Percentiles rank a stretch among this genome's conserved stretches.
Conservation (phyloP, 2,329 filamentous ascomycete genomes). For the Chaetothyriales sp. region DNA sequence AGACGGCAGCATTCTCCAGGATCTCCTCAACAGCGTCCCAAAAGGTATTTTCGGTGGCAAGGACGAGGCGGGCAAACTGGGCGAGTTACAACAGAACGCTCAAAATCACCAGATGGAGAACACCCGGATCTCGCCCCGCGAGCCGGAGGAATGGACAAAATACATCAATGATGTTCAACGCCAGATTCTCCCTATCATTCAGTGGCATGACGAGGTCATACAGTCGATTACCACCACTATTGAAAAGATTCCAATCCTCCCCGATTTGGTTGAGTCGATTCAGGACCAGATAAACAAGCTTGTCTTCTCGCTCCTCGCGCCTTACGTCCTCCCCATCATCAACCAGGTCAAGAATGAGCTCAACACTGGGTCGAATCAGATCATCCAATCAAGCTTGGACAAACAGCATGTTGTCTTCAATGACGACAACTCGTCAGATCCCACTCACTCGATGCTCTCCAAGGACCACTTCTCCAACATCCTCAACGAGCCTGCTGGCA, state of each 20-base stretch:
- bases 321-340: slow-evolving; percentile 75
- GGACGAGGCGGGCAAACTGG: slow-evolving; percentile 60
- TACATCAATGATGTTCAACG: slow-evolving; percentile 60
- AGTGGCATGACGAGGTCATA: slow-evolving; percentile 84
- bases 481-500: slow-evolving; percentile 77
- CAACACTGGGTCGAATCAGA: slow-evolving; percentile 68
- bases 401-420: slow-evolving; percentile 81
- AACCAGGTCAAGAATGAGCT: slow-evolving; percentile 77
- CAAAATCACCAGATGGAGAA: slow-evolving; percentile 62
- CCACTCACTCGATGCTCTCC: slow-evolving; percentile 88
- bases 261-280: slow-evolving; percentile 71
- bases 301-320: slow-evolving; percentile 81
- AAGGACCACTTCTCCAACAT: slow-evolving; percentile 92
- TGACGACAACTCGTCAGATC: slow-evolving; percentile 62
- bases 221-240: slow-evolving; percentile 64
- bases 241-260: slow-evolving; percentile 72
- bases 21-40: slow-evolving; percentile 70
- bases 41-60: slow-evolving; percentile 64
- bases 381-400: slow-evolving; percentile 70
- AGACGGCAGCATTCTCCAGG: slow-evolving; percentile 53
- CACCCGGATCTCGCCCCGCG: slow-evolving; percentile 57
- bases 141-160: slow-evolving; percentile 72
- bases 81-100: slow-evolving; percentile 67
- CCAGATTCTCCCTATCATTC: slow-evolving; percentile 77
- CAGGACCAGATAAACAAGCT: slow-evolving; percentile 80